Conservation (phyloP, 371 early-diverging fungal species). For the Batkoa obscura region DNA sequence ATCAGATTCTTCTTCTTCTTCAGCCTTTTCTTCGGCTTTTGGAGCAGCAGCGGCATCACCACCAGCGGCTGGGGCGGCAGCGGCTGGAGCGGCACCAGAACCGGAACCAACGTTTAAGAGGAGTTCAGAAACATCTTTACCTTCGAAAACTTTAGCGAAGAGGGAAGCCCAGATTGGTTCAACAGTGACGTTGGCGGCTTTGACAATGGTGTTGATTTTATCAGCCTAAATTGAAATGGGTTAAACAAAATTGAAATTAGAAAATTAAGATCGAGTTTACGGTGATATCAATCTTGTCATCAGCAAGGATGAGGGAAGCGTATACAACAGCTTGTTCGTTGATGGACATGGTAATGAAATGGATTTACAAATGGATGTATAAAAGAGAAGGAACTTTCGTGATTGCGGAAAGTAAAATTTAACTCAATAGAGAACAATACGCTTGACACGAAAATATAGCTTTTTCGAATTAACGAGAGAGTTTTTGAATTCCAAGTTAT, state of each 20-base stretch:
- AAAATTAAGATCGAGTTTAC: slow-evolving; percentile 30
- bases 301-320: slow-evolving; percentile 95
- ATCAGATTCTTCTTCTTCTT: slow-evolving; percentile 67
- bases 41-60: slow-evolving; percentile 30
- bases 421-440: slow-evolving; percentile 7
- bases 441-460: background rate
- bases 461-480: no score
- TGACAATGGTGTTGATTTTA: slow-evolving; percentile 77
- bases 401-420: slow-evolving; percentile 5
- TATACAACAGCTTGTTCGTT: slow-evolving; percentile 85
- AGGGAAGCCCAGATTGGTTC: slow-evolving; percentile 90
- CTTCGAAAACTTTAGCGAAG: slow-evolving; percentile 95
- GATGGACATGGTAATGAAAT: slow-evolving; percentile 11
- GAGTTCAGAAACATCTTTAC: slow-evolving; percentile 78
- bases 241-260: slow-evolving; percentile 5
- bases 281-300: slow-evolving; percentile 89
- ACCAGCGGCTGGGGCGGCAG: slow-evolving; percentile 28
- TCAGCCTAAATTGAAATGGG: slow-evolving; percentile 51
- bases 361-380: background rate
- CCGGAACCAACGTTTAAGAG: slow-evolving; percentile 76
- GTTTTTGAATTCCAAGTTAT: no score
- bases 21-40: slow-evolving; percentile 43
- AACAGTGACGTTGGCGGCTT: slow-evolving; percentile 81
- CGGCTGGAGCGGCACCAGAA: slow-evolving; percentile 38
- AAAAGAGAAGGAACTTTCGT: background rate